Evolutionary conservation across 805 yeast genomes (phyloP).

Genomic region (Dipodascus geniculatus): DNA sequence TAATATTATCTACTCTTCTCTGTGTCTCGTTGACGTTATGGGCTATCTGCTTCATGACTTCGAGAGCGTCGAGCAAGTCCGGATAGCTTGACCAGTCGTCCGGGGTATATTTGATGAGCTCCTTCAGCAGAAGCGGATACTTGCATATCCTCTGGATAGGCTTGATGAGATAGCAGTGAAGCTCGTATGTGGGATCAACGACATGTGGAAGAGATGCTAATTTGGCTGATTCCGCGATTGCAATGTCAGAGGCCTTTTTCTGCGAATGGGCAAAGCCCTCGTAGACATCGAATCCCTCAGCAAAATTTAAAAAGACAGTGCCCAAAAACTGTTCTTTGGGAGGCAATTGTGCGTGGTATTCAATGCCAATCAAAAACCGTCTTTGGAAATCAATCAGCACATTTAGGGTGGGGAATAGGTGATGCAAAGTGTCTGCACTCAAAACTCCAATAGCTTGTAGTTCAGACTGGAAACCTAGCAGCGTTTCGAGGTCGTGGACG

Average conservation of each 20-base stretch:
- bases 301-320: conserved; percentile 74
- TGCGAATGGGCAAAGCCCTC: conserved; percentile 94
- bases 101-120: conserved; percentile 57
- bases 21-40: conserved; percentile 86
- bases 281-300: conserved; percentile 75
- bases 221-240: conserved; percentile 46
- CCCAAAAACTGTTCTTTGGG: conserved; percentile 76
- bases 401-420: conserved; percentile 72
- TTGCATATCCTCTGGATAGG: conserved; percentile 96
- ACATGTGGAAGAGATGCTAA: conserved; percentile 42
- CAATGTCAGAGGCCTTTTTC: conserved; percentile 72
- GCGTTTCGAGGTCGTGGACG: conserved; percentile 77
- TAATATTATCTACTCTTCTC: conserved; percentile 78
- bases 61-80: conserved; percentile 61
- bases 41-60: conserved; percentile 74
- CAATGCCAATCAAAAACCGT: conserved; percentile 76
- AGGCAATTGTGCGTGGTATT: conserved; percentile 71
- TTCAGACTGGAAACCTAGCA: conserved; percentile 57
- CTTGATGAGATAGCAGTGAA: conserved; percentile 79
- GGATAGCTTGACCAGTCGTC: conserved; percentile 39
- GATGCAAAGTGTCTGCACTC: conserved; percentile 67
- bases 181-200: conserved; percentile 76
- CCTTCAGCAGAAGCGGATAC: conserved; percentile 70
- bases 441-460: conserved; percentile 53
- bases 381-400: conserved; percentile 88